These are phyloP conservation scores for Pythium aphanidermatum DNA, from an alignment of 352 stramenopile species.

Conservation along the genomic window DNA sequence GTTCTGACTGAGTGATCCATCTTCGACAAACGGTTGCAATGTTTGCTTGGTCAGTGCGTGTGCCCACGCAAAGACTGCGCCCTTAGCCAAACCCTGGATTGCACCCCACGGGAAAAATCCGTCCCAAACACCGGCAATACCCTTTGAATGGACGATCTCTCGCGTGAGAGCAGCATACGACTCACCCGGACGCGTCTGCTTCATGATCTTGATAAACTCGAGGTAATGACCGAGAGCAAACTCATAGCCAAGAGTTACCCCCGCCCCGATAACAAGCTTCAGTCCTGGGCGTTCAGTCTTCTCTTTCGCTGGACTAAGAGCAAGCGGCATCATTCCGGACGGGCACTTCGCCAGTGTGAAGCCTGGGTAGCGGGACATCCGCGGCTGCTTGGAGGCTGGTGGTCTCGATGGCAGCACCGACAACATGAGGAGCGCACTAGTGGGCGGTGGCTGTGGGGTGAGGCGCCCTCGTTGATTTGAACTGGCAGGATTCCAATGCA, in stretches of 20 bases:
- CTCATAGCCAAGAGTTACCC: constrained; percentile 87
- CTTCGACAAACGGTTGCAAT: constrained; percentile 54
- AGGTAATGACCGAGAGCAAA: constrained; percentile 86
- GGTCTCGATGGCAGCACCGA: too few relatives aligned
- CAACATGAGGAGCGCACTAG: too few relatives aligned
- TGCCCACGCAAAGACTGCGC: constrained; percentile 87
- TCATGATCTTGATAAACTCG: constrained; percentile 94
- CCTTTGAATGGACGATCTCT: constrained; percentile 86
- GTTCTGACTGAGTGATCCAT: constrained; percentile 43
- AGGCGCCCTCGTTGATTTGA: too few relatives aligned
- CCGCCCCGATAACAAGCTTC: constrained; percentile 81
- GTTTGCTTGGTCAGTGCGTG: constrained; percentile 64
- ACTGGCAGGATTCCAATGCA: too few relatives aligned
- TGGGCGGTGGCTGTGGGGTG: too few relatives aligned
- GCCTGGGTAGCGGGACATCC: too few relatives aligned
- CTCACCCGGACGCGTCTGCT: constrained; percentile 78
- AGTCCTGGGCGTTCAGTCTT: constrained; percentile 48
- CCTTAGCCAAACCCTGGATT: constrained; percentile 87
- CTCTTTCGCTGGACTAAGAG: constrained; percentile 12
- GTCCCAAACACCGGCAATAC: constrained; percentile 88
- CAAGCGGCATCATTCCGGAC: constrained; percentile 22
- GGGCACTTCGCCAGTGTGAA: too few relatives aligned
- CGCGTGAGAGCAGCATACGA: constrained; percentile 77
- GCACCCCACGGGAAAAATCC: constrained; percentile 92
- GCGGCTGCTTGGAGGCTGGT: too few relatives aligned